Conservation (phyloP, 352 stramenopile genomes). For the Peronospora destructor region DNA sequence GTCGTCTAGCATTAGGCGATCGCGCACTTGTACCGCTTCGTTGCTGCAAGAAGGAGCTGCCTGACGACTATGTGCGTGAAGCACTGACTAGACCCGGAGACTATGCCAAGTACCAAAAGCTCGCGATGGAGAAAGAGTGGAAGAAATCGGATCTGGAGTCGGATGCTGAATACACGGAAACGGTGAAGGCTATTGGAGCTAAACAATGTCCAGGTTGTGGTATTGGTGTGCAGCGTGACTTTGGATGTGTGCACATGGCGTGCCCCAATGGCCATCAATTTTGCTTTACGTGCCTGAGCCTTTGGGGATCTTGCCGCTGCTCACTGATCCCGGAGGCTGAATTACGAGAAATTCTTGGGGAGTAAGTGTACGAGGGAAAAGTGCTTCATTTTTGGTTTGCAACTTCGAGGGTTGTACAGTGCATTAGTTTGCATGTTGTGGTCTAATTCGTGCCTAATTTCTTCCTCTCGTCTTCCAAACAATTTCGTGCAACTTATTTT, state of each 20-base stretch:
- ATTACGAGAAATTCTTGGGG: slow-evolving; percentile 41
- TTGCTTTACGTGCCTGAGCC: slow-evolving; percentile 57
- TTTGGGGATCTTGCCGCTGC: slow-evolving; percentile 53
- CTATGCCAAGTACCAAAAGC: slow-evolving; percentile 38
- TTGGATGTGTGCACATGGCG: slow-evolving; percentile 74
- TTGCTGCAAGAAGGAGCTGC: slow-evolving; percentile 66
- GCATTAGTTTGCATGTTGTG: neutral
- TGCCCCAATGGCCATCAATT: slow-evolving; percentile 71
- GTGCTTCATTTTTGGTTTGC: neutral
- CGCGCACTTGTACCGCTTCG: slow-evolving; percentile 53
- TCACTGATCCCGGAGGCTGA: slow-evolving; percentile 53
- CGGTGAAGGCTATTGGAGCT: slow-evolving; percentile 34
- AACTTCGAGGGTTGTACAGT: neutral
- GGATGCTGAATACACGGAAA: slow-evolving; percentile 52
- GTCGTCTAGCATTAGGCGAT: slow-evolving; percentile 45
- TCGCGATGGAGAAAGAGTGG: slow-evolving; percentile 52
- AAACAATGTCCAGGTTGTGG: slow-evolving; percentile 76
- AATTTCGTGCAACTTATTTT: neutral
- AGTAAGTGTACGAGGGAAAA: slow-evolving; percentile 19
- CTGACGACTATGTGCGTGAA: slow-evolving; percentile 51
- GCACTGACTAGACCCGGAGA: slow-evolving; percentile 24
- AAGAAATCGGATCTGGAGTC: slow-evolving; percentile 48
- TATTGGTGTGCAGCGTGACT: slow-evolving; percentile 61
- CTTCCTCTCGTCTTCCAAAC: neutral
- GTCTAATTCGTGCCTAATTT: neutral